phyloP scores from a whole-genome alignment of 352 stramenopile genomes.

The Phytophthora crassamura region DNA sequence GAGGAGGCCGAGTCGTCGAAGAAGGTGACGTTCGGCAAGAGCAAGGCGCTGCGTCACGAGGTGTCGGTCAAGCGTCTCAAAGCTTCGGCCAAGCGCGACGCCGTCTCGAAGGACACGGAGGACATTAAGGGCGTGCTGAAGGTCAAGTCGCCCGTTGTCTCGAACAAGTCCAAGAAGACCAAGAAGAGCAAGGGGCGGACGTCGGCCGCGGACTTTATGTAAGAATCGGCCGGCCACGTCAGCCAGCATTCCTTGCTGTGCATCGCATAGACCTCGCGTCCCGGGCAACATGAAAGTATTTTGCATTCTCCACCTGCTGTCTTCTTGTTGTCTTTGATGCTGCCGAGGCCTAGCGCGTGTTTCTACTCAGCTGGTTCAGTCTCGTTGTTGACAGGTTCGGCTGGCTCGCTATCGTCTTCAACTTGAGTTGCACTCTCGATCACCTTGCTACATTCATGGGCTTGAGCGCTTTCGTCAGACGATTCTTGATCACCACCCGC shows the following conservation, averaged over 20 bases:
- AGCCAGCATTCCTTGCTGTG: conserved; percentile 16
- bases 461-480: too few species aligned
- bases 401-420: too few species aligned
- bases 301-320: conserved; percentile 21
- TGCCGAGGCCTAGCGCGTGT: too few species aligned
- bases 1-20: conserved; percentile 50
- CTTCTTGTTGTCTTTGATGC: neutral
- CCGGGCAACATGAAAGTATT: conserved; percentile 36
- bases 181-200: conserved; percentile 55
- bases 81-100: conserved; percentile 73
- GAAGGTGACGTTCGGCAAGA: conserved; percentile 90
- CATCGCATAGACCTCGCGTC: conserved; percentile 32
- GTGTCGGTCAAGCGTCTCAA: conserved; percentile 87
- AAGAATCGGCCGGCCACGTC: conserved; percentile 15
- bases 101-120: conserved; percentile 55
- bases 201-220: conserved; percentile 81
- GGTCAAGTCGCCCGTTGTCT: conserved; percentile 31
- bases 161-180: conserved; percentile 54
- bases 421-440: neutral
- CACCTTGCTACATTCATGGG: neutral
- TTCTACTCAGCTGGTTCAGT: neutral
- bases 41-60: conserved; percentile 77
- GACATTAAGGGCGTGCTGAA: conserved; percentile 84
- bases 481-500: too few species aligned
- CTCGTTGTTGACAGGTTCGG: conserved; percentile 7